phyloP scores from a whole-genome alignment of 2,329 filamentous ascomycete genomes.

The Pyrenophora graminea region DNA sequence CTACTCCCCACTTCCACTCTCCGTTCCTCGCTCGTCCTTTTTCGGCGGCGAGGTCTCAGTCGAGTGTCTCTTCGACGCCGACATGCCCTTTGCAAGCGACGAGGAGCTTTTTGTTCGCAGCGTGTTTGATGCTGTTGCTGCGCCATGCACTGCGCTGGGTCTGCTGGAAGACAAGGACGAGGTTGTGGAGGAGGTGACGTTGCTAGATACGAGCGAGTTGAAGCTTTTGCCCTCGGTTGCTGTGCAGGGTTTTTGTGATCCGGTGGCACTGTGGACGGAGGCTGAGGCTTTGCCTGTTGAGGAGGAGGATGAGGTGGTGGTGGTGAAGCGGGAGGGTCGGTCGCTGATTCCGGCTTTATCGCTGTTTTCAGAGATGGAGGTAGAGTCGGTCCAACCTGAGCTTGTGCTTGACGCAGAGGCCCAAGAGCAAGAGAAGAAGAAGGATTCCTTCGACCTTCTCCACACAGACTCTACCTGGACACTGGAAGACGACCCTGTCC shows the following conservation, averaged over 20 bases:
- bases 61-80: conserved; percentile 9
- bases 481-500: conserved; percentile 2
- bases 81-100: neutral
- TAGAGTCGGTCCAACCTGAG: too few relatives aligned
- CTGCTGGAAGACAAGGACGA: neutral
- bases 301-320: neutral
- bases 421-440: too few relatives aligned
- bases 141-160: neutral
- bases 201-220: conserved; percentile 1
- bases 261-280: neutral
- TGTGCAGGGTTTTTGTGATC: neutral
- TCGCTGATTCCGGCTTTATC: conserved; percentile 1
- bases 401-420: neutral
- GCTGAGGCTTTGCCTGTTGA: neutral
- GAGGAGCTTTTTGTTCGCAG: neutral
- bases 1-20: neutral
- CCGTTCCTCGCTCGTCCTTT: neutral
- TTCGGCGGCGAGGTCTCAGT: neutral
- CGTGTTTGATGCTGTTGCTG: neutral
- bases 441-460: too few relatives aligned
- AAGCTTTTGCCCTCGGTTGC: neutral
- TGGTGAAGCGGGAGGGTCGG: neutral
- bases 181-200: neutral
- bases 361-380: neutral
- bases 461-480: neutral